Percentiles rank a stretch among this genome's conserved stretches.
Conservation (phyloP, 1,284 basidiomycete genomes). For the Hypsizygus ulmarius region DNA sequence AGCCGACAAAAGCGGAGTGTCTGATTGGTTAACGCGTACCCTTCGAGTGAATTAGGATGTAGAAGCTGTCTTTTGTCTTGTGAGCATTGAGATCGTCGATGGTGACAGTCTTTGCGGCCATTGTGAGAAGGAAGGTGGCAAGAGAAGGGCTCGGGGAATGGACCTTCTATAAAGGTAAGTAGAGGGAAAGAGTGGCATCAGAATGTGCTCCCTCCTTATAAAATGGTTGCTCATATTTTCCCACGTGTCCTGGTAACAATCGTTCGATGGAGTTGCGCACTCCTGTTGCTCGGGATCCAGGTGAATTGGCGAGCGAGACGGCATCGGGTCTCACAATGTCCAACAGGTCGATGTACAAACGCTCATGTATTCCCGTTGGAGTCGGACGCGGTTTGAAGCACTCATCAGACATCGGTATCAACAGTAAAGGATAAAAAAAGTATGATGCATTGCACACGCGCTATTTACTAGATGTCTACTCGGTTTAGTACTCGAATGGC, state of each 20-base stretch:
- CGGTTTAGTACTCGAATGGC: slow-evolving; percentile 72
- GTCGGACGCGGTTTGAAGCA: too few species aligned
- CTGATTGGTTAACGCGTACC: slow-evolving; percentile 51
- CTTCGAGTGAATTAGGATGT: slow-evolving; percentile 81
- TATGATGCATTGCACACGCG: background rate
- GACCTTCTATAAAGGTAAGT: slow-evolving; percentile 10
- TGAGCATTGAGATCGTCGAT: slow-evolving; percentile 75
- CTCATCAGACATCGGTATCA: background rate
- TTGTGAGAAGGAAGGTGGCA: slow-evolving; percentile 27
- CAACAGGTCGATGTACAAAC: slow-evolving; percentile 6
- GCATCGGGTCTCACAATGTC: background rate
- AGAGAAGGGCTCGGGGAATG: slow-evolving; percentile 20
- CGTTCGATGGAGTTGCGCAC: background rate
- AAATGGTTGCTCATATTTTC: slow-evolving; percentile 20
- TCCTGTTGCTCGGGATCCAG: background rate
- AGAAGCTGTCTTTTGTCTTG: slow-evolving; percentile 72
- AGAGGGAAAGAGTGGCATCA: slow-evolving; percentile 5
- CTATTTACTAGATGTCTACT: slow-evolving; percentile 40
- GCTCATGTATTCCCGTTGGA: background rate
- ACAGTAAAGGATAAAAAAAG: background rate
- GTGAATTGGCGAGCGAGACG: background rate
- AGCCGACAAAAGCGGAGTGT: slow-evolving; percentile 33
- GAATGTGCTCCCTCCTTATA: slow-evolving; percentile 19
- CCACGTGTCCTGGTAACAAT: slow-evolving; percentile 18
- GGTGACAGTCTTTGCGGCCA: slow-evolving; percentile 59